Base-by-base conservation (phyloP, 768 basidiomycete genomes). In the Gymnopilus junonius region DNA sequence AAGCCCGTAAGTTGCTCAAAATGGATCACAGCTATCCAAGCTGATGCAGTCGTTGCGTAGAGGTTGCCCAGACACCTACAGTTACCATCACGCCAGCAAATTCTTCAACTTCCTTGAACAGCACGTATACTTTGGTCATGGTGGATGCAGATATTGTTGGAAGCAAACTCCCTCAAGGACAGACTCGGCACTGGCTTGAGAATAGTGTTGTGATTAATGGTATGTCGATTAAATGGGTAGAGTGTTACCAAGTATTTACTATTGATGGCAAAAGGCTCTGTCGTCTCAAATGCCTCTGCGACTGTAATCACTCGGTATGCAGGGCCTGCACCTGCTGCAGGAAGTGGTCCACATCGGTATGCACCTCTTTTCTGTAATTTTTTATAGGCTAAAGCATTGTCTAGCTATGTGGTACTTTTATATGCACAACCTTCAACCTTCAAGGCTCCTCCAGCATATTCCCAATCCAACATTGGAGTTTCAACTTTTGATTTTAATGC, bases 101-200 rank as follows among this genome's bases (percentile, higher is more conserved):
- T 74, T 74, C 80, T 34, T 81, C 85, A 25, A 73, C 78, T 15
- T 35, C 73, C 11, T 73, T 89, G 56, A 72, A 72, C 37, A 84
- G 83, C 12, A 82, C 75, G 42, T 92, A 82, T 75, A 92, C 92
- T 25, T 71, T 94, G 35, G 79, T 85, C 55, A 91, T 95, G 91
- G 83, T 87, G 31, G 93, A 95, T 68, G 90, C 91, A 12, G 87
- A 86, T 62, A 71, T 83, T 23, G 88, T 89, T 37, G 91, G 92
- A 39, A 76, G 83, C 51, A 81, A 89, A 65, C 76, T 86, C 58
- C 74, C 81, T 37, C 75, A 78, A 8, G 88, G 86, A 20, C 86
- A 88, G 66, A 92, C 86, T 54, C 84, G 90, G 58, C 93, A 94
- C 78, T 94, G 92, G 92, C 85, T 94, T 51, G 85, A 88, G 63